Percentiles rank a stretch among this genome's conserved stretches.
Evolutionary conservation across 2,329 filamentous ascomycete genomes (phyloP).

Genomic region (Sporothrix schenckii): DNA sequence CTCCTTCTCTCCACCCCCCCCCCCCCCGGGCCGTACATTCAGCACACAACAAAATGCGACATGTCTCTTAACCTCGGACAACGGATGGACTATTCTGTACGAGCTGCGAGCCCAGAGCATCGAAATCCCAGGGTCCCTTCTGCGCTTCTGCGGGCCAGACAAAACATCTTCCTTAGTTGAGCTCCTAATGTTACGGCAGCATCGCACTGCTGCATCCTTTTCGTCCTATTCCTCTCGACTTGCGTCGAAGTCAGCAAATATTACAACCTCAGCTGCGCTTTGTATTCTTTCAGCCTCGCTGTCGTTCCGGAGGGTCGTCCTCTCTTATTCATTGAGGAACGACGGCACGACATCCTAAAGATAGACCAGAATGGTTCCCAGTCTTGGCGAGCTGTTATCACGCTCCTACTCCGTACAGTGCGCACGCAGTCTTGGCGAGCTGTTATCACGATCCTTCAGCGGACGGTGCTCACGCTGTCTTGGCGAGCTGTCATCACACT

Average conservation of each 20-base stretch:
- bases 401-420: too few species aligned
- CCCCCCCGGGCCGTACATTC: background rate
- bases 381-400: too few species aligned
- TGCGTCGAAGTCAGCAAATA: background rate
- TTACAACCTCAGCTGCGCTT: background rate
- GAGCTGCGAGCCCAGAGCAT: background rate
- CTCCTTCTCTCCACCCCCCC: too few species aligned
- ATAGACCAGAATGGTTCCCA: too few species aligned
- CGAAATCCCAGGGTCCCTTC: background rate
- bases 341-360: too few species aligned
- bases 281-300: conserved; percentile 1
- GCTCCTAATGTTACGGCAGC: background rate
- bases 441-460: background rate
- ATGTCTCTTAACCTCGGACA: background rate
- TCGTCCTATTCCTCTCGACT: background rate
- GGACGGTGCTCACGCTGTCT: background rate
- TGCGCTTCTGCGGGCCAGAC: background rate
- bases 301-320: background rate
- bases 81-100: background rate
- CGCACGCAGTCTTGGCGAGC: background rate
- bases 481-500: background rate
- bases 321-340: background rate
- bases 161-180: background rate
- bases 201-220: background rate
- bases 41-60: background rate